Evolutionary conservation across 345 rosid species (phyloP).

Genomic region (Aethionema arabicum): DNA sequence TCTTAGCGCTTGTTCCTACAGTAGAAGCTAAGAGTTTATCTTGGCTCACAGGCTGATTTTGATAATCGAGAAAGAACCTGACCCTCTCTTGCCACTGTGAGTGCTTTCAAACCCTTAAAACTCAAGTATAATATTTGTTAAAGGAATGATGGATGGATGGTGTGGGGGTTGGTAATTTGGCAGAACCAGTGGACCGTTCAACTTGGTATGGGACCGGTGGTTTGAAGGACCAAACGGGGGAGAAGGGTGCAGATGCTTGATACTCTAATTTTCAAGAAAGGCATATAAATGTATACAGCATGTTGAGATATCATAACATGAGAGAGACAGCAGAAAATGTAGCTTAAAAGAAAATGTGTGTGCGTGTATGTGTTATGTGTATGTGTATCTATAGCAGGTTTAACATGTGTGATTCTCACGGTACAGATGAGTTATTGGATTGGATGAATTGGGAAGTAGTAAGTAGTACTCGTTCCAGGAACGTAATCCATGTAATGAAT

Average conservation of each 20-base stretch:
- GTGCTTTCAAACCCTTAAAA: constrained; percentile 7
- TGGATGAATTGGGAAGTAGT: constrained; percentile 12
- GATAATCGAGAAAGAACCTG: constrained; percentile 44
- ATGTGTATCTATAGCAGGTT: constrained; percentile 1
- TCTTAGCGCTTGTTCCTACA: no score
- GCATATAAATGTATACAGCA: constrained; percentile 2
- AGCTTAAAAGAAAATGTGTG: no score
- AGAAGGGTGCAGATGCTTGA: constrained; percentile 58
- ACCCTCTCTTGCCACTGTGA: constrained; percentile 68
- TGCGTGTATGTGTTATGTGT: no score
- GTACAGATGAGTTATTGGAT: constrained; percentile 14
- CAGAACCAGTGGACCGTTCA: constrained; percentile 67
- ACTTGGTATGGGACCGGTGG: constrained; percentile 72
- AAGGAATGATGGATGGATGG: constrained; percentile 7
- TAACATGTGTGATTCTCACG: constrained; percentile 11
- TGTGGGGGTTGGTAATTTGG: constrained; percentile 14
- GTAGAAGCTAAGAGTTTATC: neutral
- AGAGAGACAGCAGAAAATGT: neutral
- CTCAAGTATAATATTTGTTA: neutral
- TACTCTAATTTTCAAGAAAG: constrained; percentile 44
- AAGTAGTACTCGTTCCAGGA: constrained; percentile 1
- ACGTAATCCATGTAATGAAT: constrained; percentile 23
- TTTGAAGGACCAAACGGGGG: constrained; percentile 69
- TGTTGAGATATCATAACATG: neutral
- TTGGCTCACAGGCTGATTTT: constrained; percentile 44